Percentiles rank a stretch among this genome's conserved stretches.
These are phyloP conservation scores for Phytophthora crassamura DNA, from an alignment of 352 stramenopile species.

Conservation along the genomic window DNA sequence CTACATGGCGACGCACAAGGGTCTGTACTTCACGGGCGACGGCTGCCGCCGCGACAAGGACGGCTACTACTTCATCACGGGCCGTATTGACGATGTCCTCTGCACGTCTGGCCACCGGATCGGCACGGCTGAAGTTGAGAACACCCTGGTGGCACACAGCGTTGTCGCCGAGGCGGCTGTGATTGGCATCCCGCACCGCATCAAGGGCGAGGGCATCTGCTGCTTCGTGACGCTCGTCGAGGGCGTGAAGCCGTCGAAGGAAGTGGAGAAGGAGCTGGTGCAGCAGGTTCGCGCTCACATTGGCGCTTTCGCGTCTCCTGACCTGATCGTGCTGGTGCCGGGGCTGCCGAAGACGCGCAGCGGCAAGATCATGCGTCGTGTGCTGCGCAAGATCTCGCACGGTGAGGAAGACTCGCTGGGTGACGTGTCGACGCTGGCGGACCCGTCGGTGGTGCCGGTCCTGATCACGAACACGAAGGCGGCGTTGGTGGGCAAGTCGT, in stretches of 20 bases:
- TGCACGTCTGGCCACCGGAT: conserved; percentile 95
- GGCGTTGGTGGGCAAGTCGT: conserved; percentile 66
- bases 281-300: conserved; percentile 92
- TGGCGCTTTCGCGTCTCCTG: conserved; percentile 95
- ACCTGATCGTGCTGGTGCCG: conserved; percentile 93
- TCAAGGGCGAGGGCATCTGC: conserved; percentile 97
- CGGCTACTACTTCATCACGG: conserved; percentile 99
- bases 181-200: conserved; percentile 94
- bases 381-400: conserved; percentile 97
- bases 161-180: conserved; percentile 95
- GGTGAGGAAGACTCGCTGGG: conserved; percentile 95
- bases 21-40: conserved; percentile 97
- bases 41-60: conserved; percentile 91
- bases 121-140: conserved; percentile 90
- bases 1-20: conserved; percentile 97
- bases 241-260: conserved; percentile 63
- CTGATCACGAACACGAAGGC: conserved; percentile 92
- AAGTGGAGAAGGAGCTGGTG: conserved; percentile 70
- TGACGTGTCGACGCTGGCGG: conserved; percentile 96
- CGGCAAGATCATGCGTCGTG: conserved; percentile 99
- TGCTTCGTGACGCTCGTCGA: conserved; percentile 94
- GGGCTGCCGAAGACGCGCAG: conserved; percentile 95
- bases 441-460: conserved; percentile 95
- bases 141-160: conserved; percentile 92
- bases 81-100: conserved; percentile 97